Evolutionary conservation across 768 basidiomycete genomes (phyloP).

Genomic region (Rhodotorula babjevae): DNA sequence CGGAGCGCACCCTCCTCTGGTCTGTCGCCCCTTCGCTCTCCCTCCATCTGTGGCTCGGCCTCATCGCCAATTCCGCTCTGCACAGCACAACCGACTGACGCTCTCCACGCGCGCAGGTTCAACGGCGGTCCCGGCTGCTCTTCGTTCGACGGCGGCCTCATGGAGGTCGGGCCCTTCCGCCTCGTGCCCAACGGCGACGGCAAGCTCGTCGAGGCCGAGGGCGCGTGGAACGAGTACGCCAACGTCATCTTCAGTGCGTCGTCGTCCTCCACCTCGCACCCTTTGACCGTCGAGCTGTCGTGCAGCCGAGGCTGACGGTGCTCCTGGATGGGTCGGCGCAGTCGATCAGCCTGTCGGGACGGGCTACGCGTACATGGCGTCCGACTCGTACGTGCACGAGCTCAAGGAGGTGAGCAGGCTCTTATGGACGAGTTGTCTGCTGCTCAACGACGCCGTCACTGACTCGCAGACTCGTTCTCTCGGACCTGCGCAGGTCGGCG

Average conservation of each 20-base stretch:
- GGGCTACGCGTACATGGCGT: conserved; percentile 82
- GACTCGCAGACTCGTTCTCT: too few species aligned
- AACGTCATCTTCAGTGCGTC: conserved; percentile 82
- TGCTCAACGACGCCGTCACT: background rate
- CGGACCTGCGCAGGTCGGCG: conserved; percentile 60
- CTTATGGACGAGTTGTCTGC: background rate
- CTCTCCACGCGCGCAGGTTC: conserved; percentile 9
- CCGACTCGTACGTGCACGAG: conserved; percentile 76
- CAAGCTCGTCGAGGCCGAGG: conserved; percentile 64
- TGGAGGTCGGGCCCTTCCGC: conserved; percentile 93
- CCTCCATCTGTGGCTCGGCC: background rate
- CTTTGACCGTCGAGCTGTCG: too few species aligned
- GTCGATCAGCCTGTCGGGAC: conserved; percentile 98
- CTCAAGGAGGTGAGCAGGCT: conserved; percentile 57
- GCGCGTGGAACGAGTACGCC: conserved; percentile 90
- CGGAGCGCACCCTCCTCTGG: conserved; percentile 87
- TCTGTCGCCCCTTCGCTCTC: background rate
- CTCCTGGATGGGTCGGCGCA: conserved; percentile 45
- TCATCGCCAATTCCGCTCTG: background rate
- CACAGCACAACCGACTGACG: background rate
- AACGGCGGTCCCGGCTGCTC: conserved; percentile 82
- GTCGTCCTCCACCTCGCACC: background rate
- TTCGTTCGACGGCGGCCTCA: conserved; percentile 93
- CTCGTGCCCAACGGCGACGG: conserved; percentile 69
- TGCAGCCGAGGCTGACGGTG: too few species aligned